phyloP scores from a whole-genome alignment of 2,329 filamentous ascomycete genomes.

The Monosporascus sp. region DNA sequence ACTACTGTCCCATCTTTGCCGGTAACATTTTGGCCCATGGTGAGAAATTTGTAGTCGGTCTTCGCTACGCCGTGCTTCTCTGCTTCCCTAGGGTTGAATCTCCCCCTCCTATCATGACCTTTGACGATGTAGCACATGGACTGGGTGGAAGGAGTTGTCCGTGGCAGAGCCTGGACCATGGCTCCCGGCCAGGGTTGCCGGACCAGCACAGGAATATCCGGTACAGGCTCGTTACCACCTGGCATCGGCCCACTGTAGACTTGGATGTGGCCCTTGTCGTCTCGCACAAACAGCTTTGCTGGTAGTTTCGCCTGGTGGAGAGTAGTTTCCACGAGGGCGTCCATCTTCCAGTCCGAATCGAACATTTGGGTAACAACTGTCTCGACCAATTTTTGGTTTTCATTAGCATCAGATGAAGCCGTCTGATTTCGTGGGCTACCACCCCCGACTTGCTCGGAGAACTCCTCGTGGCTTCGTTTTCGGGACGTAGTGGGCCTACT shows the following conservation, averaged over 20 bases:
- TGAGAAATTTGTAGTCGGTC: conserved; percentile 54
- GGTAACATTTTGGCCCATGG: conserved; percentile 57
- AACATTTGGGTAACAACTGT: conserved; percentile 73
- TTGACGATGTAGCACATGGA: conserved; percentile 86
- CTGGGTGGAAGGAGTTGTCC: conserved; percentile 58
- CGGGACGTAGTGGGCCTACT: conserved; percentile 17
- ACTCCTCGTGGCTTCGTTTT: conserved; percentile 43
- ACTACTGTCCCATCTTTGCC: conserved; percentile 63
- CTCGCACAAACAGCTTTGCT: conserved; percentile 64
- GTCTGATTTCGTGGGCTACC: neutral
- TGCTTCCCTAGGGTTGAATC: conserved; percentile 67
- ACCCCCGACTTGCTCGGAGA: conserved; percentile 17
- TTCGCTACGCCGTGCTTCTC: conserved; percentile 58
- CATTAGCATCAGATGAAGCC: conserved; percentile 24
- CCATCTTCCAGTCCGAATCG: conserved; percentile 68
- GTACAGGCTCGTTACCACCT: conserved; percentile 41
- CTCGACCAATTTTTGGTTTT: conserved; percentile 48
- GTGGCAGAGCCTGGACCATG: conserved; percentile 59
- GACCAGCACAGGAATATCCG: conserved; percentile 67
- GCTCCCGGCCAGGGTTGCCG: conserved; percentile 76
- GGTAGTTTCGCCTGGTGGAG: conserved; percentile 64
- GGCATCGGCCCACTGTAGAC: conserved; percentile 66
- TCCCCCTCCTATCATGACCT: conserved; percentile 70
- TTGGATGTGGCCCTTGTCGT: conserved; percentile 60
- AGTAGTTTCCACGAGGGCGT: conserved; percentile 62